A percentile compares a stretch with the other conserved stretches of the same genome.
phyloP scores from a whole-genome alignment of 306 rosid genomes.

The Canavalia ensiformis region DNA sequence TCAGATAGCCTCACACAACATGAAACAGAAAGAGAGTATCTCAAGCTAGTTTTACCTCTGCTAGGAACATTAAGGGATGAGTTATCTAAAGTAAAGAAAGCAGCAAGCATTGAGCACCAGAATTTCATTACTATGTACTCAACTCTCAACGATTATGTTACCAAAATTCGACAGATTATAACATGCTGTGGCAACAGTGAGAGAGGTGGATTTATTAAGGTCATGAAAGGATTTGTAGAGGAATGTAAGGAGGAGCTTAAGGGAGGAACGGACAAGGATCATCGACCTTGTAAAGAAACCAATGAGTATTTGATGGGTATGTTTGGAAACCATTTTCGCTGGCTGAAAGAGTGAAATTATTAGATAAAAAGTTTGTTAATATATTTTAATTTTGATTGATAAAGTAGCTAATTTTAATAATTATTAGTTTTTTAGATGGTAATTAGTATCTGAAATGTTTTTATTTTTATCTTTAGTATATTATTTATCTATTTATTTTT shows the following conservation, averaged over 20 bases:
- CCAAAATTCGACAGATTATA: conserved; percentile 57
- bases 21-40: conserved; percentile 56
- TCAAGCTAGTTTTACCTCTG: conserved; percentile 55
- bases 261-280: conserved; percentile 64
- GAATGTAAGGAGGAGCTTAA: conserved; percentile 72
- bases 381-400: no score
- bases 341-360: no score
- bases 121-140: conserved; percentile 54
- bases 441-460: no score
- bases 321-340: no score
- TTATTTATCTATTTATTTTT: no score
- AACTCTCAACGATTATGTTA: conserved; percentile 48
- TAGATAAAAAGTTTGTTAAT: no score
- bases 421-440: no score
- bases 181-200: conserved; percentile 54
- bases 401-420: no score
- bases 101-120: conserved; percentile 66
- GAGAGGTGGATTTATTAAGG: conserved; percentile 58
- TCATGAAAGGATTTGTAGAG: conserved; percentile 69
- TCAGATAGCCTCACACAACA: conserved; percentile 21
- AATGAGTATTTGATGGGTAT: conserved; percentile 57
- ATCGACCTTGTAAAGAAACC: conserved; percentile 72
- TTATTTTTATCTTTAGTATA: no score
- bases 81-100: conserved; percentile 70
- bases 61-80: conserved; percentile 63